Conservation (phyloP, 441 rosid genomes). For the Metrosideros polymorpha region DNA sequence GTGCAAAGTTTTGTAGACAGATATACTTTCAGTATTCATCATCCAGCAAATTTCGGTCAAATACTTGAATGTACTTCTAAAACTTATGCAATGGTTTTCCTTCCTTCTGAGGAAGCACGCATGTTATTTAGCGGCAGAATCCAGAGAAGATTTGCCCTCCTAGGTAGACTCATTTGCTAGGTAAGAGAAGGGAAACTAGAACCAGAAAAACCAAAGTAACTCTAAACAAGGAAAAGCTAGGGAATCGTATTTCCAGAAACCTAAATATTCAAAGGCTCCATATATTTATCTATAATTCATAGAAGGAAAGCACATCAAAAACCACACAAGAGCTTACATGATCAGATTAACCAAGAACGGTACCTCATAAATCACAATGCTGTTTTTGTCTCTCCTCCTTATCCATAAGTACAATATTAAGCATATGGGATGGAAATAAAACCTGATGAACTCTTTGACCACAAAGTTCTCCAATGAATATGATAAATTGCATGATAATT, state of each 20-base stretch:
- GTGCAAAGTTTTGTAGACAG: background rate
- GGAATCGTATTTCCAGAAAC: background rate
- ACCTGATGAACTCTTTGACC: background rate
- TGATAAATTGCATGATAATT: background rate
- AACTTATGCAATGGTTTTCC: background rate
- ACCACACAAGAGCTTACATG: background rate
- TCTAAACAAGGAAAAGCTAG: background rate
- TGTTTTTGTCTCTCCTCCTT: background rate
- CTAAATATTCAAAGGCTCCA: background rate
- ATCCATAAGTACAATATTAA: background rate
- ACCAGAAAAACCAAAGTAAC: background rate
- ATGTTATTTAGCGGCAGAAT: background rate
- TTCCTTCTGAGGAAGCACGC: background rate
- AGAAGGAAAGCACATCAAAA: background rate
- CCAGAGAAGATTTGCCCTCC: background rate
- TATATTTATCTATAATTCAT: background rate
- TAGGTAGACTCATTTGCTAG: background rate
- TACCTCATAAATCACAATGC: background rate
- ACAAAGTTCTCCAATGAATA: background rate
- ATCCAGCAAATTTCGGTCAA: background rate
- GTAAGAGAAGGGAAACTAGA: background rate
- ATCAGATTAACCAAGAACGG: background rate
- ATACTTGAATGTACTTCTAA: background rate
- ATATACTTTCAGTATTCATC: background rate
- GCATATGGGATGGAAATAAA: background rate